phyloP scores from a whole-genome alignment of 108 stramenopile genomes.

The Cyclotella atomus region DNA sequence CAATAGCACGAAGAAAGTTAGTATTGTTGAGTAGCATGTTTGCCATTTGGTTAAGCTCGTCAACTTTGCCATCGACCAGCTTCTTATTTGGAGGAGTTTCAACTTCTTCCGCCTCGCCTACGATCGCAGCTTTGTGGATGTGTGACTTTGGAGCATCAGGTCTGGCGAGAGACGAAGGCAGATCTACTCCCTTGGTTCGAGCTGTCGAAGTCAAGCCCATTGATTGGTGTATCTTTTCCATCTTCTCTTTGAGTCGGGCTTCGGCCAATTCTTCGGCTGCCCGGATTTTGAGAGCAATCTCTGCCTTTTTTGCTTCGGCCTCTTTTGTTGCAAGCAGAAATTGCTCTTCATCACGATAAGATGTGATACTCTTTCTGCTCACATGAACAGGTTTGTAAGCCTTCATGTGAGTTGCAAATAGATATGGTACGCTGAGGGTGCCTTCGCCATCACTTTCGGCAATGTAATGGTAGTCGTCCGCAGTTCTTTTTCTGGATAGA shows the following conservation, averaged over 20 bases:
- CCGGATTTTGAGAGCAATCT: conserved; percentile 32
- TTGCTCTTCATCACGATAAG: conserved; percentile 37
- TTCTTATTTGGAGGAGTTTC: neutral
- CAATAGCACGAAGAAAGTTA: conserved; percentile 46
- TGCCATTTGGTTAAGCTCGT: conserved; percentile 44
- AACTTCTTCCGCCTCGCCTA: neutral
- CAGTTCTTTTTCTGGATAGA: conserved; percentile 37
- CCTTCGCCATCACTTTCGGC: conserved; percentile 49
- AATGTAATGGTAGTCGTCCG: conserved; percentile 53
- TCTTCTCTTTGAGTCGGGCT: conserved; percentile 22
- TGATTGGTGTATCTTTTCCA: conserved; percentile 26
- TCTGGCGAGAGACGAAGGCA: neutral
- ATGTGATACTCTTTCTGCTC: conserved; percentile 42
- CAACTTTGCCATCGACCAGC: neutral
- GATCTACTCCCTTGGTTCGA: neutral
- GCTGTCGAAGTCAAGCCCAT: neutral
- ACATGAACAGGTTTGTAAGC: conserved; percentile 30
- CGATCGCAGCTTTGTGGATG: neutral
- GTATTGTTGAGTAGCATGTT: conserved; percentile 31
- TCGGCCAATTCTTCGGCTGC: conserved; percentile 47
- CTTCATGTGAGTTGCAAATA: conserved; percentile 47
- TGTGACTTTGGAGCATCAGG: neutral
- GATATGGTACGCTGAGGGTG: conserved; percentile 36
- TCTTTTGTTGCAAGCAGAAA: conserved; percentile 34
- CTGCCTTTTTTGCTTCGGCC: conserved; percentile 23